Base-by-base conservation (phyloP, 805 yeast species). In the Wickerhamiella sorbophila region DNA sequence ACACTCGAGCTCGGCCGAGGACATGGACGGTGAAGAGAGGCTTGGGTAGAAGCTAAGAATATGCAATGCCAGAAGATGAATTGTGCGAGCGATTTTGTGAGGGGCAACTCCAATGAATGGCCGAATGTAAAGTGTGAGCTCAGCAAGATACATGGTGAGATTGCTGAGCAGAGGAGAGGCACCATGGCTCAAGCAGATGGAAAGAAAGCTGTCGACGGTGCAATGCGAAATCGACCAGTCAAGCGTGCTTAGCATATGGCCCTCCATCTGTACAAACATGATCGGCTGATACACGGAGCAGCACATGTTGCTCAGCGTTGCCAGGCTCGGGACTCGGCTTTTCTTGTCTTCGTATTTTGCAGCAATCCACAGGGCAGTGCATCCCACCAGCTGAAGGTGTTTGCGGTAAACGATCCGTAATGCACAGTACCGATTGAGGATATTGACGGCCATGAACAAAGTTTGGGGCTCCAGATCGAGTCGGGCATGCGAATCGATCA, bases 281-380 rank as follows among this genome's bases (percentile, higher is more conserved):
- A 68, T 70, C 53, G 70, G 76, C 51, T 73, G 74, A 55, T 76
- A 76, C 16, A 64, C 67, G 45, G 69, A 69, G 44, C 80, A 79
- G 63, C 88, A 79, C 54, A 79, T 66, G 53, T 70, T 75, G 44
- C 77, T 75, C 42, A 82, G 66, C 57, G 80, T 87, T 32, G 72
- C 67, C 42, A 80, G 65, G 51, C 81, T 71, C 33, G 91, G 91
- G 38, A 79, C 74, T 52, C 85, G 67, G 48, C 78, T 76, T 55
- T 87, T 69, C 58, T 78, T 77, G 45, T 82, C 81, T 56, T 74
- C 77, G 15, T 78, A 69, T 58, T 86, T 86, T 18, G 93, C 75
- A 5, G 94, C 82, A 33, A 86, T 70, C 95, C 95, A 86, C 27
- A 86, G 64, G 46, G 95, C 84, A 6, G 95, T 83, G 46, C 91